Conservation (phyloP, 2,329 filamentous ascomycete species). For the Mycosphaerella arachidis region DNA sequence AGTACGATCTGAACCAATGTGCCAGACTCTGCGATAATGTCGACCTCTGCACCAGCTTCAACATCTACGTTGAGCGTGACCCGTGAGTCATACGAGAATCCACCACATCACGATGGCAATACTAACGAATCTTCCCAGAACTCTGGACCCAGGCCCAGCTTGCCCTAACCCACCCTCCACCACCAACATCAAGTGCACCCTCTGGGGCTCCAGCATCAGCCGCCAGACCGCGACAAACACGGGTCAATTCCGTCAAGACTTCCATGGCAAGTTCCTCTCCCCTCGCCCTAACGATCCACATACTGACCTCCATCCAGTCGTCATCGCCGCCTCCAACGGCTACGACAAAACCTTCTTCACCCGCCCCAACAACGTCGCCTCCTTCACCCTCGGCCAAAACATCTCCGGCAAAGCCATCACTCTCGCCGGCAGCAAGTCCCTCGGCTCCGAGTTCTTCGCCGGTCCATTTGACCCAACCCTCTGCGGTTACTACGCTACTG, state of each 20-base stretch:
- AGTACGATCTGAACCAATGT: slow-evolving; percentile 22
- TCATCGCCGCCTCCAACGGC: slow-evolving; percentile 29
- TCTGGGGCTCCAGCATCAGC: slow-evolving; percentile 32
- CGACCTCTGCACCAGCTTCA: slow-evolving; percentile 24
- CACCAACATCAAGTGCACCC: slow-evolving; percentile 33
- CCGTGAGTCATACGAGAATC: not conserved
- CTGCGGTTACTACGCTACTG: slow-evolving; percentile 24
- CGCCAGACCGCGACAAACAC: slow-evolving; percentile 24
- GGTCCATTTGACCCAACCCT: slow-evolving; percentile 25
- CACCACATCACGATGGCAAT: not conserved
- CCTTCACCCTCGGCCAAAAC: slow-evolving; percentile 31
- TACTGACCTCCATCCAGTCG: slow-evolving; percentile 12
- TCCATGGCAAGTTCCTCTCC: slow-evolving; percentile 27
- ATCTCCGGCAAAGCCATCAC: slow-evolving; percentile 25
- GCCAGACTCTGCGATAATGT: slow-evolving; percentile 22
- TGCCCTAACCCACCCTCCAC: slow-evolving; percentile 30
- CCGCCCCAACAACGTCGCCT: slow-evolving; percentile 18
- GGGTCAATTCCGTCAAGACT: slow-evolving; percentile 24
- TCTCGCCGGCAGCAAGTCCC: slow-evolving; percentile 18
- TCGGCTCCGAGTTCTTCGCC: slow-evolving; percentile 25
- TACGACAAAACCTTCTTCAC: slow-evolving; percentile 28
- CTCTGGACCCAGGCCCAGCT: slow-evolving; percentile 16
- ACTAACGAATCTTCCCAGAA: slow-evolving; percentile 25
- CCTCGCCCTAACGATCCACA: slow-evolving; percentile 23
- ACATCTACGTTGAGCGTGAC: slow-evolving; percentile 27